Evolutionary conservation across 2,329 filamentous ascomycete species (phyloP), one percentile per base, ranked within the genome.

Genomic region (Penicillium sumatraense): DNA sequence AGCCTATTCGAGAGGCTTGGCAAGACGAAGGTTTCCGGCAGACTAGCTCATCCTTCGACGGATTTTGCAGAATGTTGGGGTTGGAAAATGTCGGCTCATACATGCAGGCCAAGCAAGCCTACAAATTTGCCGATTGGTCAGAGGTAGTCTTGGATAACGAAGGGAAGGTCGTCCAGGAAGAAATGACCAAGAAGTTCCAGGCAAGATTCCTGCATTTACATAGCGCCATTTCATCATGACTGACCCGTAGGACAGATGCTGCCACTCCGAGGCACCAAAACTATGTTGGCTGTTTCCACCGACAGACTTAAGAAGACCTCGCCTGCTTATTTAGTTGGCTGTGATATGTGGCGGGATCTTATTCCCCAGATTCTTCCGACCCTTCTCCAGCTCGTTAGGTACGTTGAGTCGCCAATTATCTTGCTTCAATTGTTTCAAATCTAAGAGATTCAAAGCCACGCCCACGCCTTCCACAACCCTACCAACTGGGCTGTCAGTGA

Each of bases 381-480:
- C 62, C 79, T 99, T 5, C 82, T 99, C 14, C 88, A 93, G 61
- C 89, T 97, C 59, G 80, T 97, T 23, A 91, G 84, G 82, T 88
- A 73, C 9, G 27, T 46, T 13, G n/a, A n/a, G n/a, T 5, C 7
- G 6, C 23, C 21, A 3, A 16, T 27, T 26, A 5, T 9, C 3
- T n/a, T n/a, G n/a, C n/a, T n/a, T n/a, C n/a, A n/a, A n/a, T n/a
- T n/a, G n/a, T n/a, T n/a, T n/a, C n/a, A 61, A 74, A 63, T 35
- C 5, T 27, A 48, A 38, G 36, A 2, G n/a, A 26, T 33, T 31
- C 41, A 11, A 54, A 90, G 89, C 68, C 89, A 96, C 72, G 93
- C 93, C 0, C 93, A 98, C 75, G 90, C 91, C 1, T 93, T 96
- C 59, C 92, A 96, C 69, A 93, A 96, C 65, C 85, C 90, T 1